Percentiles rank a stretch among this genome's conserved stretches.
phyloP scores from a whole-genome alignment of 2,329 filamentous ascomycete species.

The Dichotomopilus funicola region DNA sequence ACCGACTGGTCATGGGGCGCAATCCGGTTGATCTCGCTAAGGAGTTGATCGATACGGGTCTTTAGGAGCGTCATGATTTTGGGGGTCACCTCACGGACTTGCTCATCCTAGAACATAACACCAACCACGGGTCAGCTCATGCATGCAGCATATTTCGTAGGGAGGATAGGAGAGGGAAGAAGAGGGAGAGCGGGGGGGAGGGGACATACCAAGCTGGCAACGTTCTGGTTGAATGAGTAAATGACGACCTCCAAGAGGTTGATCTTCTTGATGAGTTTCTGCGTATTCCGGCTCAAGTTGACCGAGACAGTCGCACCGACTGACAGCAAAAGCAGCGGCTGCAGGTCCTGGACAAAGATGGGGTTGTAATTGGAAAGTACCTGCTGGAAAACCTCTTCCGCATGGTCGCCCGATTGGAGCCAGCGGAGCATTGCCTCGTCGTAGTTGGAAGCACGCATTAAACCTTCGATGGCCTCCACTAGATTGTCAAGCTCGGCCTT shows the following conservation, averaged over 20 bases:
- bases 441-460: slow-evolving; percentile 55
- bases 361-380: slow-evolving; percentile 47
- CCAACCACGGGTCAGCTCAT: slow-evolving; percentile 25
- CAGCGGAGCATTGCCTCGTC: slow-evolving; percentile 60
- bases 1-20: slow-evolving; percentile 43
- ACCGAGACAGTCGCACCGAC: slow-evolving; percentile 58
- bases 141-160: no score
- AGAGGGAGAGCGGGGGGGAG: background rate
- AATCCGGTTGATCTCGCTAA: slow-evolving; percentile 43
- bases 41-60: slow-evolving; percentile 46
- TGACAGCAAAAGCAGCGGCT: slow-evolving; percentile 56
- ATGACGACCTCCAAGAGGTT: slow-evolving; percentile 56
- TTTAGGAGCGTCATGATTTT: slow-evolving; percentile 51
- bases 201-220: slow-evolving; percentile 46
- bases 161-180: no score
- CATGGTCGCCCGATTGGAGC: slow-evolving; percentile 54
- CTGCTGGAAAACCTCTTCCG: slow-evolving; percentile 56
- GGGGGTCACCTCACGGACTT: slow-evolving; percentile 49
- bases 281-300: slow-evolving; percentile 42
- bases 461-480: slow-evolving; percentile 53
- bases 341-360: slow-evolving; percentile 48
- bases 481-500: slow-evolving; percentile 50
- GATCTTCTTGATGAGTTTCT: slow-evolving; percentile 49
- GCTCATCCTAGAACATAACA: slow-evolving; percentile 39
- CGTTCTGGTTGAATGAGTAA: slow-evolving; percentile 43